These are phyloP conservation scores for Fremontodendron californicum DNA, from an alignment of 345 rosid genomes.

Conservation along the genomic window DNA sequence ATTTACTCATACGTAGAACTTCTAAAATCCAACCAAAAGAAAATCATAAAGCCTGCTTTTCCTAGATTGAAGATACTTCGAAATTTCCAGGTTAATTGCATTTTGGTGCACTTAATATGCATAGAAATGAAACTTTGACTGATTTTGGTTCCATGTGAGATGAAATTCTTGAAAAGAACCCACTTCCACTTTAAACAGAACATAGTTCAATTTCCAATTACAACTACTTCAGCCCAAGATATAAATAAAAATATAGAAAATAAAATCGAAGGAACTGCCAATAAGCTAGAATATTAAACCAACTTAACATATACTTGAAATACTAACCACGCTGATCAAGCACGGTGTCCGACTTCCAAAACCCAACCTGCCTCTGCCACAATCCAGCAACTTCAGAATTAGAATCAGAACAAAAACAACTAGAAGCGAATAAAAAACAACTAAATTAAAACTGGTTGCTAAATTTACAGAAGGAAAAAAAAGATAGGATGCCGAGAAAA, in stretches of 20 bases:
- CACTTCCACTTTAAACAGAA: neutral
- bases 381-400: constrained; percentile 1
- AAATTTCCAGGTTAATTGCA: neutral
- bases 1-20: neutral
- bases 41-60: neutral
- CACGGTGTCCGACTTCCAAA: constrained; percentile 39
- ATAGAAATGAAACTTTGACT: neutral
- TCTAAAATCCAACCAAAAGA: neutral
- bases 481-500: neutral
- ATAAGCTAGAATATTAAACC: too few relatives aligned
- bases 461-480: too few relatives aligned
- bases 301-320: neutral
- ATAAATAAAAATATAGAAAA: too few relatives aligned
- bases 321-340: constrained; percentile 41
- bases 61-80: neutral
- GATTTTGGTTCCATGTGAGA: neutral
- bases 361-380: constrained; percentile 44
- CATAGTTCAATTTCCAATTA: neutral
- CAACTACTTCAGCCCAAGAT: neutral
- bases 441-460: neutral
- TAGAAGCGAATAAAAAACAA: neutral
- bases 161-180: neutral
- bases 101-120: neutral
- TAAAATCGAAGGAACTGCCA: too few relatives aligned
- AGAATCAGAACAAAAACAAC: constrained; percentile 5